These are phyloP conservation scores for Metarhizium robertsii DNA, from an alignment of 2,329 filamentous ascomycete species.

Conservation along the genomic window DNA sequence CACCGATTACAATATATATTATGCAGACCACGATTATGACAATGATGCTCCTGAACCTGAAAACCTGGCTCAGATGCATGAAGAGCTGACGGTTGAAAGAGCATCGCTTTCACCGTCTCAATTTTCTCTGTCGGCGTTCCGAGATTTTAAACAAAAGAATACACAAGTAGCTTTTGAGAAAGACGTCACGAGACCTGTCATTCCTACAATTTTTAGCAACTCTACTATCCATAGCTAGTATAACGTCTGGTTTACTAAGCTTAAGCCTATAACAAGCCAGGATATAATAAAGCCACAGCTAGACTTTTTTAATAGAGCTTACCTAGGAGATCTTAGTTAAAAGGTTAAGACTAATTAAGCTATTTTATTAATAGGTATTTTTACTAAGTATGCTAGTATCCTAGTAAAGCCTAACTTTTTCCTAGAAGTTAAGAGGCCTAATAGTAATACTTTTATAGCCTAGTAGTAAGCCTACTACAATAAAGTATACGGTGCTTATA, in stretches of 20 bases:
- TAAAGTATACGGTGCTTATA: no score
- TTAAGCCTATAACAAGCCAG: slow-evolving; percentile 24
- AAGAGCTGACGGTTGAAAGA: neutral
- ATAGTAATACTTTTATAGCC: no score
- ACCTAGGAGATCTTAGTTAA: slow-evolving; percentile 15
- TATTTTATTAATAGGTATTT: slow-evolving; percentile 16
- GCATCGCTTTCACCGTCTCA: slow-evolving; percentile 2
- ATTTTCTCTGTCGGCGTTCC: slow-evolving; percentile 20
- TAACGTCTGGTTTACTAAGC: slow-evolving; percentile 11
- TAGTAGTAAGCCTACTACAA: no score
- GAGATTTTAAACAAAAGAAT: slow-evolving; percentile 19
- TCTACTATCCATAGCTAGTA: neutral
- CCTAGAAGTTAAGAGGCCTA: no score
- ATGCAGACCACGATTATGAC: neutral
- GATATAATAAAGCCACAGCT: slow-evolving; percentile 21
- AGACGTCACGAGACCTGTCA: slow-evolving; percentile 19
- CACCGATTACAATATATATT: neutral
- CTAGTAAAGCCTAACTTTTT: no score
- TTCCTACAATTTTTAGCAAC: slow-evolving; percentile 11
- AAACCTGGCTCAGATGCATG: neutral
- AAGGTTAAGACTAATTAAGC: slow-evolving; percentile 11
- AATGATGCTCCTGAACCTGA: neutral
- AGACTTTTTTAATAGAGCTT: slow-evolving; percentile 24
- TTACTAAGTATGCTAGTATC: slow-evolving; percentile 19
- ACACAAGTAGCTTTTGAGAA: slow-evolving; percentile 22